Evolutionary conservation across 208 protist species (phyloP).

Genomic region (Crithidia bombi): DNA sequence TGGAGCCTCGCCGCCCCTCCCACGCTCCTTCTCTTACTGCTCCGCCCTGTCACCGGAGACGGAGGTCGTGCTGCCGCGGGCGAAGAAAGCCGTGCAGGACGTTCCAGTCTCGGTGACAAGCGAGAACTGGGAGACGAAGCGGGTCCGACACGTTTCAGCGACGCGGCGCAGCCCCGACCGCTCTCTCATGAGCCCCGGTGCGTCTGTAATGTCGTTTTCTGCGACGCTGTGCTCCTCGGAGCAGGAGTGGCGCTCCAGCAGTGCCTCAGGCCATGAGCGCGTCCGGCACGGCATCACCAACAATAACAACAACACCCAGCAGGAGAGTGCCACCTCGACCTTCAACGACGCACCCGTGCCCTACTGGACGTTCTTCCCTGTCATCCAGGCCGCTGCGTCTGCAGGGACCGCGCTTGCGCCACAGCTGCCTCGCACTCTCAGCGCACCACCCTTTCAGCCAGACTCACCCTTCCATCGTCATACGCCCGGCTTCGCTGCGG

Average conservation of each 20-base stretch:
- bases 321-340: neutral
- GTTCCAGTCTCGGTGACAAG: neutral
- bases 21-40: neutral
- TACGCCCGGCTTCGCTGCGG: neutral
- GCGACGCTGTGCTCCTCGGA: slow-evolving; percentile 7
- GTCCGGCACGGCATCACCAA: neutral
- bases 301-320: neutral
- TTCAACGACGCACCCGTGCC: neutral
- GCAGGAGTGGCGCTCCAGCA: slow-evolving; percentile 9
- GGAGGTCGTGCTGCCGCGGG: neutral
- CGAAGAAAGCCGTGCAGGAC: neutral
- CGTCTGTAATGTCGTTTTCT: neutral
- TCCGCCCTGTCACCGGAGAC: neutral
- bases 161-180: slow-evolving; percentile 4
- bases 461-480: neutral
- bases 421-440: slow-evolving; percentile 14
- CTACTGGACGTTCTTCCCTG: slow-evolving; percentile 3
- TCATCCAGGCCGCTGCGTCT: neutral
- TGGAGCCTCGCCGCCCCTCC: neutral
- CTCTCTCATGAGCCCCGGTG: neutral
- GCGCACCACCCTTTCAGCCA: neutral
- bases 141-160: slow-evolving; percentile 7
- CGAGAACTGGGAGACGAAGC: slow-evolving; percentile 17
- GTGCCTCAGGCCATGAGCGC: neutral
- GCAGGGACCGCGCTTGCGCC: neutral